phyloP scores from a whole-genome alignment of 1,139 yeast species.

The Lodderomyces pseudojiufengensis region DNA sequence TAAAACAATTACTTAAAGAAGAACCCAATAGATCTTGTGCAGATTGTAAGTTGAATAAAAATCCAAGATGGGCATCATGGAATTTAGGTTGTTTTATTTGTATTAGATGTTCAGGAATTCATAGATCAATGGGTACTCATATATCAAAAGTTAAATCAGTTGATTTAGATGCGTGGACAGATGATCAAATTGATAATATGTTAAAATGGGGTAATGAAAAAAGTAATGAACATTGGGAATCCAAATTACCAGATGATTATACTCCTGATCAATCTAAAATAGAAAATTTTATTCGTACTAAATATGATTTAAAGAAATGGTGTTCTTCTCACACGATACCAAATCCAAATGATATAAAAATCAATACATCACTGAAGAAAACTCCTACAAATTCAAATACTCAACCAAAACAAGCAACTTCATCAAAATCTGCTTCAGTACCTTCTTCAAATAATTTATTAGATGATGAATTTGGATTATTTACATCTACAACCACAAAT shows the following conservation, averaged over 20 bases:
- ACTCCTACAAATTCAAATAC: slow-evolving; percentile 15
- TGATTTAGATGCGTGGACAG: slow-evolving; percentile 96
- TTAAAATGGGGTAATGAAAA: slow-evolving; percentile 81
- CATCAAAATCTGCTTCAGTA: slow-evolving; percentile 6
- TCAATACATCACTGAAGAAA: slow-evolving; percentile 3
- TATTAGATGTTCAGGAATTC: slow-evolving; percentile 90
- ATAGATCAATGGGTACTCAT: slow-evolving; percentile 93
- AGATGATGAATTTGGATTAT: slow-evolving; percentile 43
- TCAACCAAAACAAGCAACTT: slow-evolving; percentile 7
- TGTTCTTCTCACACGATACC: slow-evolving; percentile 50
- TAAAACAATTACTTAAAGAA: slow-evolving; percentile 71
- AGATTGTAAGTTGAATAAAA: slow-evolving; percentile 84
- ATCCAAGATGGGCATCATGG: slow-evolving; percentile 99
- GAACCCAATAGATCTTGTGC: slow-evolving; percentile 77
- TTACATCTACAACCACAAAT: slow-evolving; percentile 21
- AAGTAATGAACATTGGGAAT: slow-evolving; percentile 82
- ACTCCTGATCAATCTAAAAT: slow-evolving; percentile 83
- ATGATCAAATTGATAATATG: slow-evolving; percentile 81
- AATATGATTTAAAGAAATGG: slow-evolving; percentile 92
- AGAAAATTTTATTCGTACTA: slow-evolving; percentile 85
- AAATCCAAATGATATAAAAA: slow-evolving; percentile 47
- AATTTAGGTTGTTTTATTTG: slow-evolving; percentile 89
- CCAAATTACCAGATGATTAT: slow-evolving; percentile 64
- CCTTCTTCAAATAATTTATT: slow-evolving; percentile 15
- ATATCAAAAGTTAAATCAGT: slow-evolving; percentile 83